Evolutionary conservation across 768 basidiomycete species (phyloP), one percentile per base, ranked within the genome.

Genomic region (Hygrophoropsis aurantiaca): DNA sequence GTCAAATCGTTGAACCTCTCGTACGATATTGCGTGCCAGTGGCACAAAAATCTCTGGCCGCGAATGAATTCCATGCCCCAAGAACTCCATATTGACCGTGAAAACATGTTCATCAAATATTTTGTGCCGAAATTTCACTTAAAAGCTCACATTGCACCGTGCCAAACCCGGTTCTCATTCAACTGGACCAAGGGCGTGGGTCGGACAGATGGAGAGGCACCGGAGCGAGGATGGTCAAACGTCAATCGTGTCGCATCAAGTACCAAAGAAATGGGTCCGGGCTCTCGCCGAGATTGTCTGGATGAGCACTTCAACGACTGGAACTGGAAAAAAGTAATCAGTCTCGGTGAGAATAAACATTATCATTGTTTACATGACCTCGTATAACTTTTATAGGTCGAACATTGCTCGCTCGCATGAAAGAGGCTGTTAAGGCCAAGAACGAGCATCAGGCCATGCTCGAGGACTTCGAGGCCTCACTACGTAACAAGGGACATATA

Each of bases 111-210:
- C 5, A 36, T 55, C 16, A 10, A 25, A 3, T 62, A 42, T 26
- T 45, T 60, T 21, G 55, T 74, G 11, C 71, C 70, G 0, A 62
- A 63, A 30, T 69, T 67, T 51, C 72, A 74, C 32, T 51, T 71
- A 18, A 51, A 58, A 10, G 63, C 52, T 0, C 73, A 74, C 42
- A 55, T 53, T 2, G 10, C 49, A 0, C n/a, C 40, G 3, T 70
- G 69, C 44, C 61, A 60, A 4, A 40, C 40, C 3, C 44, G 44
- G 6, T 70, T 56, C 47, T 63, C 56, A n/a, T 42, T 73, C 15
- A 65, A 60, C 24, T 64, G 62, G 41, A 38, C 47, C 13, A 30
- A 46, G 2, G 58, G 65, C 5, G 54, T 54, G 11, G 67, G 64
- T 10, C 53, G 61, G 1, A 60, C 56, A 0, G 69, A 72, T 52